Conservation (phyloP, 805 yeast species). For the Cyberlindnera subsufficiens region DNA sequence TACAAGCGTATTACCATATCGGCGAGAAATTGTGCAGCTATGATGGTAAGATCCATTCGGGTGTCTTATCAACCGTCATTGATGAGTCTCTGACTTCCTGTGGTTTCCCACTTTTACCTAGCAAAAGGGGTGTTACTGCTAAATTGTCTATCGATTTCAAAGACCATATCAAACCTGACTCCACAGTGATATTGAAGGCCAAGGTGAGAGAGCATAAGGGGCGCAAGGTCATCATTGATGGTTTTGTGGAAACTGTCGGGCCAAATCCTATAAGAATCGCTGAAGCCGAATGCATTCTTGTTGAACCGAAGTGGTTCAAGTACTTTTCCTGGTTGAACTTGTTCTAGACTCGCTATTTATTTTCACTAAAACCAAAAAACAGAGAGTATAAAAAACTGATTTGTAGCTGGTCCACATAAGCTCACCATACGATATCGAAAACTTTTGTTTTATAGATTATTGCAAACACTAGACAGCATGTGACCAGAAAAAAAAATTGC, state of each 20-base stretch:
- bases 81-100: conserved; percentile 85
- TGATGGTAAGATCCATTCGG: conserved; percentile 75
- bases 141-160: conserved; percentile 56
- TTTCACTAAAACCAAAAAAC: background rate
- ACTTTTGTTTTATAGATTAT: too few relatives aligned
- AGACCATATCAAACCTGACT: conserved; percentile 43
- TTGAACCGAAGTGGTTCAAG: conserved; percentile 87
- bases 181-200: conserved; percentile 63
- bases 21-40: conserved; percentile 62
- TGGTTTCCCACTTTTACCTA: conserved; percentile 79
- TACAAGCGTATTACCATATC: conserved; percentile 63
- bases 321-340: conserved; percentile 52
- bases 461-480: too few relatives aligned
- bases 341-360: conserved; percentile 19
- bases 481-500: conserved; percentile 33
- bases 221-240: conserved; percentile 75
- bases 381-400: background rate
- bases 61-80: conserved; percentile 67
- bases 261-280: conserved; percentile 41
- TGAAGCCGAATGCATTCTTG: conserved; percentile 61
- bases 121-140: conserved; percentile 86
- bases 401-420: too few relatives aligned
- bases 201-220: conserved; percentile 63
- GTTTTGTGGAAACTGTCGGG: conserved; percentile 51
- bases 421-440: too few relatives aligned